These are phyloP conservation scores for Mycena pura DNA, from an alignment of 768 basidiomycete species.

Conservation along the genomic window DNA sequence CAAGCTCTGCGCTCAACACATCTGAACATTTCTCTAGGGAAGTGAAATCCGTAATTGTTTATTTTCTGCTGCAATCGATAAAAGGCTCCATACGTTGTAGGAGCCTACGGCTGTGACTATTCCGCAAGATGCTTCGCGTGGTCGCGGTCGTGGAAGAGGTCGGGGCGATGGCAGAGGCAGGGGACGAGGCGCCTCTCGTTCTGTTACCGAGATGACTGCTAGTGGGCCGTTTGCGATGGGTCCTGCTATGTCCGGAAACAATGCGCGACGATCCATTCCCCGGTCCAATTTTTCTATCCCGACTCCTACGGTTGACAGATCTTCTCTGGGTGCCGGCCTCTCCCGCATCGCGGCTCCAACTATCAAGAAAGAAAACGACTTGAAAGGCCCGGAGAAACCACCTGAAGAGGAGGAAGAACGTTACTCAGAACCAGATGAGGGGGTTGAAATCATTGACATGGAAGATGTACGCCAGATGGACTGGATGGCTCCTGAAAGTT, in stretches of 20 bases:
- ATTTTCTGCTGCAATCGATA: not conserved
- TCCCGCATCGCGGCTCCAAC: constrained; percentile 57
- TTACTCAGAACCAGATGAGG: constrained; percentile 89
- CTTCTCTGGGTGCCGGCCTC: constrained; percentile 55
- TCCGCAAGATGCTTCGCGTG: constrained; percentile 41
- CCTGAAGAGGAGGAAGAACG: constrained; percentile 63
- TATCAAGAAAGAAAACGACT: constrained; percentile 49
- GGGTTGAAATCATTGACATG: constrained; percentile 88
- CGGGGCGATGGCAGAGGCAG: constrained; percentile 42
- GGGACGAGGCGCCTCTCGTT: constrained; percentile 51
- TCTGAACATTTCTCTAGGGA: constrained; percentile 50
- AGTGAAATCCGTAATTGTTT: constrained; percentile 66
- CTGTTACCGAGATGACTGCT: constrained; percentile 77
- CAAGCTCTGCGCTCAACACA: not conserved
- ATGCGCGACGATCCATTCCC: constrained; percentile 55
- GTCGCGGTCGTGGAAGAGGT: constrained; percentile 52
- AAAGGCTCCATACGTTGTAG: constrained; percentile 39
- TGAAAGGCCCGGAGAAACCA: constrained; percentile 37
- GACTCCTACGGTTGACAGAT: constrained; percentile 45
- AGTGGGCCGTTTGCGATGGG: constrained; percentile 91
- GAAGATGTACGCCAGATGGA: constrained; percentile 79
- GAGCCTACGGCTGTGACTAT: constrained; percentile 49
- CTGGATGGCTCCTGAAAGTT: constrained; percentile 86
- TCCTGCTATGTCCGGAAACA: constrained; percentile 70
- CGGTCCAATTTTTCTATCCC: constrained; percentile 64